These are phyloP conservation scores for Zygnema circumcarinatum DNA, from an alignment of 139 green algal species.

Conservation along the genomic window DNA sequence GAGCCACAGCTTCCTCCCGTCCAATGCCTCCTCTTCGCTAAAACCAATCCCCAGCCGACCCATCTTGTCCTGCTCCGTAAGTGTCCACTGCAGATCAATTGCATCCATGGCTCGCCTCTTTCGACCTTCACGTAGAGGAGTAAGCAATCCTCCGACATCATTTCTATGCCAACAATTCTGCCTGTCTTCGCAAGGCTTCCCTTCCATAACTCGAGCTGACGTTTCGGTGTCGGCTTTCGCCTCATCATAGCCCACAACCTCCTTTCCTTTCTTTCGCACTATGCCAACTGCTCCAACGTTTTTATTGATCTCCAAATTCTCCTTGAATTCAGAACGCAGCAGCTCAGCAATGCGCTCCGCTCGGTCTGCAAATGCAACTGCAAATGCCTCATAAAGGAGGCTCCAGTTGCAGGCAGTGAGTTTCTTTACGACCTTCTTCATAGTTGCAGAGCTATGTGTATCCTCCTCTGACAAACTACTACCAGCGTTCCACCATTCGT, in stretches of 20 bases:
- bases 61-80: background rate
- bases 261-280: background rate
- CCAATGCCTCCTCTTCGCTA: background rate
- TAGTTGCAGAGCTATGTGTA: background rate
- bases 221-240: no score
- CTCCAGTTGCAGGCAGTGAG: slow-evolving; percentile 19
- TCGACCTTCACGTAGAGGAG: background rate
- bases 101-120: background rate
- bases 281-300: background rate
- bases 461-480: background rate
- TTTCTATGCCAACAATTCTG: background rate
- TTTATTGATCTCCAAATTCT: background rate
- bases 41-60: background rate
- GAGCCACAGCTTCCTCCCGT: background rate
- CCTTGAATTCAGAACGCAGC: background rate
- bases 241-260: background rate
- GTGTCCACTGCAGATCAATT: background rate
- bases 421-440: slow-evolving; percentile 1
- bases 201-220: no score
- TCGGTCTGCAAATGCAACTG: slow-evolving; percentile 11
- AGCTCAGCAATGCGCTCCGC: background rate
- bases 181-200: background rate
- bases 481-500: background rate
- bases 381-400: slow-evolving; percentile 24
- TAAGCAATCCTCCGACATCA: background rate